Conservation (phyloP, 139 green algal genomes). For the Chlorella ohadii region DNA sequence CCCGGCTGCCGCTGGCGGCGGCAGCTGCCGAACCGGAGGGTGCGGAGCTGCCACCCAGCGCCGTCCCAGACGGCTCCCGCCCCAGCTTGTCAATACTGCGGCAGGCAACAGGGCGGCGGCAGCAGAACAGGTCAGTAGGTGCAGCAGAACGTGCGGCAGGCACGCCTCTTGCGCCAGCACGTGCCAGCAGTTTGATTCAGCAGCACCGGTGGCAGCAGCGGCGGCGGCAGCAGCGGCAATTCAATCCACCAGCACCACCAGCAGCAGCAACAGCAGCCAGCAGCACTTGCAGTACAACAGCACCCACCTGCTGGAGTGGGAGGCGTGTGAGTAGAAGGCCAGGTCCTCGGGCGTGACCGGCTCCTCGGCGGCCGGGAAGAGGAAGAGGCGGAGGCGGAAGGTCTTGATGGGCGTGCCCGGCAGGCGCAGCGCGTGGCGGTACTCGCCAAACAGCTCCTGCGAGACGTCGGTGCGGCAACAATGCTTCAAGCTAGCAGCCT, state of each 20-base stretch:
- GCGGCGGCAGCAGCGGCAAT: too few relatives aligned
- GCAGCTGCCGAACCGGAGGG: too few relatives aligned
- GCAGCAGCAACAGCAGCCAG: too few relatives aligned
- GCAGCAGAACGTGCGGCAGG: too few relatives aligned
- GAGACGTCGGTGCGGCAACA: neutral
- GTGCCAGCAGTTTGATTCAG: too few relatives aligned
- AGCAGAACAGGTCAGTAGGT: too few relatives aligned
- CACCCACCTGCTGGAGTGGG: slow-evolving; percentile 1
- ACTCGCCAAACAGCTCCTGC: slow-evolving; percentile 85
- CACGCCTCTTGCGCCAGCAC: too few relatives aligned
- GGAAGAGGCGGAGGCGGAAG: slow-evolving; percentile 73
- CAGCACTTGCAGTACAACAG: too few relatives aligned
- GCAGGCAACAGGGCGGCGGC: neutral
- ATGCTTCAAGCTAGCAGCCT: neutral
- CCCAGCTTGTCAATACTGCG: slow-evolving; percentile 18
- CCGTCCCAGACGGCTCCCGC: neutral
- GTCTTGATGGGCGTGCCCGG: slow-evolving; percentile 67
- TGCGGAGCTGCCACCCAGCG: neutral
- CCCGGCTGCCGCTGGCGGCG: neutral
- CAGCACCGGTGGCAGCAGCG: too few relatives aligned
- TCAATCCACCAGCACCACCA: too few relatives aligned
- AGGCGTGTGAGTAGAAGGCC: neutral
- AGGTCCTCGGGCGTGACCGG: slow-evolving; percentile 43
- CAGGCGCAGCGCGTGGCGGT: slow-evolving; percentile 56
- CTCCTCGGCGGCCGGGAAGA: slow-evolving; percentile 65